Conservation (phyloP, 202 grass and related monocot species). For the Zoysia matrella region DNA sequence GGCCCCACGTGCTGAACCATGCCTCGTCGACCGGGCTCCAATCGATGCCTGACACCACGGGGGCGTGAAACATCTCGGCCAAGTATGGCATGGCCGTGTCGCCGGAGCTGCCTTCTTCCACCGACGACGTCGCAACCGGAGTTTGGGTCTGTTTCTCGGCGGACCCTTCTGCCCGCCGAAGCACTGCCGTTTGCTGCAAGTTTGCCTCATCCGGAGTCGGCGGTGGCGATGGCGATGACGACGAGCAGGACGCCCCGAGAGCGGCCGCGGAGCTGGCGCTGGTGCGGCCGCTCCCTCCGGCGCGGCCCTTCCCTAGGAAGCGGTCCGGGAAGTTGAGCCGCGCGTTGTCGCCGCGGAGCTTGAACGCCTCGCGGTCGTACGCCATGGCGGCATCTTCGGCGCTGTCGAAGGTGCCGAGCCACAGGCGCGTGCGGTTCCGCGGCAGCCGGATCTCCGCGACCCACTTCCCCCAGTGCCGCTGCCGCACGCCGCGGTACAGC, state of each 20-base stretch:
- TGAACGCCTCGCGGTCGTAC: no score
- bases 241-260: slow-evolving; percentile 36
- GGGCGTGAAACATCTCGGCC: slow-evolving; percentile 10
- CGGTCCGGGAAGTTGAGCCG: slow-evolving; percentile 27
- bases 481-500: slow-evolving; percentile 95
- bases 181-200: neutral
- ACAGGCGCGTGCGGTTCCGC: slow-evolving; percentile 89
- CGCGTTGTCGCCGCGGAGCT: no score
- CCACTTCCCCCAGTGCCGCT: slow-evolving; percentile 99
- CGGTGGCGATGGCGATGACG: slow-evolving; percentile 60
- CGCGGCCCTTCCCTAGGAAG: slow-evolving; percentile 68
- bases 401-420: slow-evolving; percentile 95
- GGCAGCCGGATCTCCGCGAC: slow-evolving; percentile 98
- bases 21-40: slow-evolving; percentile 77
- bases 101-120: neutral
- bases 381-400: no score
- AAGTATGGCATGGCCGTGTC: slow-evolving; percentile 14
- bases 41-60: slow-evolving; percentile 30
- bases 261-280: slow-evolving; percentile 22
- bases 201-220: slow-evolving; percentile 48
- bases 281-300: slow-evolving; percentile 57
- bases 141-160: slow-evolving; percentile 13
- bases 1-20: slow-evolving; percentile 85
- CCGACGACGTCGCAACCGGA: neutral
- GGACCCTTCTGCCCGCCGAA: slow-evolving; percentile 7